Evolutionary conservation across 805 yeast genomes (phyloP).

Genomic region (Lipomyces orientalis): DNA sequence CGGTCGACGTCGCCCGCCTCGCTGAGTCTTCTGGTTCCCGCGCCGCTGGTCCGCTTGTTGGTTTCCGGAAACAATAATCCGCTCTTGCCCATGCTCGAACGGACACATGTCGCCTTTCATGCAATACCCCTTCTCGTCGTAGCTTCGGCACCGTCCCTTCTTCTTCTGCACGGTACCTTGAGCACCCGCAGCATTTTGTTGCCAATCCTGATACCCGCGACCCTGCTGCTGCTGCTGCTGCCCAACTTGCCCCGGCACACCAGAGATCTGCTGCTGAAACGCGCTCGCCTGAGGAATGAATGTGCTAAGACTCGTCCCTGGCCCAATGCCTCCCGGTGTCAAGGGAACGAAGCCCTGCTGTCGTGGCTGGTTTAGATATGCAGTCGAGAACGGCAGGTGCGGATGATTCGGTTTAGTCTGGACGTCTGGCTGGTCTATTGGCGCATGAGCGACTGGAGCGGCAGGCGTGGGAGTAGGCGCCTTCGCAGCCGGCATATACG

Average conservation of each 20-base stretch:
- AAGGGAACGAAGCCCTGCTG: constrained; percentile 12
- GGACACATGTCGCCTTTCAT: constrained; percentile 37
- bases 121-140: constrained; percentile 35
- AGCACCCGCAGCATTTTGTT: neutral
- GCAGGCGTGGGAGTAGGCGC: neutral
- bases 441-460: constrained; percentile 2
- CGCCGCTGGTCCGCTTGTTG: neutral
- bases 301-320: neutral
- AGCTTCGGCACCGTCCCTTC: constrained; percentile 30
- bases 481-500: neutral
- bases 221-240: constrained; percentile 6
- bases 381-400: constrained; percentile 8
- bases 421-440: neutral
- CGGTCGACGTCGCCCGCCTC: constrained; percentile 26
- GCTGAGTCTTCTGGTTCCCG: neutral
- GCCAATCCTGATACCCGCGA: neutral
- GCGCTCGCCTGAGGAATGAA: neutral
- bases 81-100: constrained; percentile 36
- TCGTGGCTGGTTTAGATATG: constrained; percentile 6
- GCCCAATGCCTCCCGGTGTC: constrained; percentile 8
- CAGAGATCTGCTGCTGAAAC: neutral
- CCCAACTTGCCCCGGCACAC: neutral
- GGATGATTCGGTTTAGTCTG: constrained; percentile 2
- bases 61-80: constrained; percentile 20
- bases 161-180: constrained; percentile 3